Percentiles rank a stretch among this genome's conserved stretches.
Evolutionary conservation across 768 basidiomycete genomes (phyloP).

Genomic region (Leccinum subgranulosum): DNA sequence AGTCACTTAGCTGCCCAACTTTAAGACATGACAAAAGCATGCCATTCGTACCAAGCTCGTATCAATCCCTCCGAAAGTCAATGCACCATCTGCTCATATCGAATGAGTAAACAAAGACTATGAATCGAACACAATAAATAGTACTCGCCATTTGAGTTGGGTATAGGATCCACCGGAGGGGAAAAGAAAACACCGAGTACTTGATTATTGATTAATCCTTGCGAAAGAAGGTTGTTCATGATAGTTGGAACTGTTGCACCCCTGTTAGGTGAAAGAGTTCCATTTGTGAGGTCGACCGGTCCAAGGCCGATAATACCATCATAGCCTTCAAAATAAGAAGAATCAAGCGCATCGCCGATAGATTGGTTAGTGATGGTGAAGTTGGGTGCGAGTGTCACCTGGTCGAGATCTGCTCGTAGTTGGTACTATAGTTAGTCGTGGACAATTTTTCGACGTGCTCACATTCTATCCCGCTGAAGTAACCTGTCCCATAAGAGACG

Average conservation of each 20-base stretch:
- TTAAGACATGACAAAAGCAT: not conserved
- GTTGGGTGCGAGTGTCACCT: conserved; percentile 21
- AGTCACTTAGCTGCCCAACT: not conserved
- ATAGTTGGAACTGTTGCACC: conserved; percentile 16
- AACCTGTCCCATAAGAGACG: conserved; percentile 11
- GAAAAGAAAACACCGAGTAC: conserved; percentile 7
- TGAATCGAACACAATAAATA: not conserved
- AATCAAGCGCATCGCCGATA: conserved; percentile 25
- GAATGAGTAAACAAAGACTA: not conserved
- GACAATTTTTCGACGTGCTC: not conserved
- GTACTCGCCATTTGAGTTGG: not conserved
- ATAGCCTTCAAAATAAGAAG: conserved; percentile 15
- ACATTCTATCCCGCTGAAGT: conserved; percentile 37
- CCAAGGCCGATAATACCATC: conserved; percentile 27
- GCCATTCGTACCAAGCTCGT: not conserved
- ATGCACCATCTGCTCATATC: not conserved
- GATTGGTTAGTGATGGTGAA: conserved; percentile 28
- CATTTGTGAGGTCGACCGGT: conserved; percentile 16
- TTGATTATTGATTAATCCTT: conserved; percentile 12
- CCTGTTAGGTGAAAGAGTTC: not conserved
- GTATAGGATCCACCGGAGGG: not conserved
- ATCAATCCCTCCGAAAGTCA: not conserved
- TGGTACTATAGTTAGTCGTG: not conserved
- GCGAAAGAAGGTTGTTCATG: conserved; percentile 18
- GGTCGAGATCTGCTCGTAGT: conserved; percentile 19